Conservation (phyloP, 1,139 yeast genomes). For the Taphrina deformans region DNA sequence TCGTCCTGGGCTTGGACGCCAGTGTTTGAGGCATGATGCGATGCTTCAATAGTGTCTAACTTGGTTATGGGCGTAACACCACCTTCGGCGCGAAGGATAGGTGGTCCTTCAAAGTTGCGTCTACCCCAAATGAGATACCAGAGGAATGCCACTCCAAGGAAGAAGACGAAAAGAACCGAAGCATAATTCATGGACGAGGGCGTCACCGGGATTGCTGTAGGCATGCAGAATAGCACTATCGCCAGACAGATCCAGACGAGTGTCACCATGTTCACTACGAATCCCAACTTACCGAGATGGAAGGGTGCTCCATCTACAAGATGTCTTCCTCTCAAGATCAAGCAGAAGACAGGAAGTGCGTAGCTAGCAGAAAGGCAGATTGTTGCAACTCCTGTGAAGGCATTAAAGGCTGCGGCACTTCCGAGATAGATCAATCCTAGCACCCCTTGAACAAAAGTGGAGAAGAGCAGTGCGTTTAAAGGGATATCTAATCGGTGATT, state of each 20-base stretch:
- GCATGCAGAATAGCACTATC: slow-evolving; percentile 30
- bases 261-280: slow-evolving; percentile 14
- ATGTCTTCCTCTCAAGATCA: slow-evolving; percentile 59
- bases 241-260: slow-evolving; percentile 31
- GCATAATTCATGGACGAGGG: slow-evolving; percentile 31
- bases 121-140: slow-evolving; percentile 32
- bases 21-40: not conserved
- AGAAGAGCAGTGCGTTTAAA: slow-evolving; percentile 24
- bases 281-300: slow-evolving; percentile 29
- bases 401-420: slow-evolving; percentile 59
- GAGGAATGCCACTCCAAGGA: slow-evolving; percentile 3
- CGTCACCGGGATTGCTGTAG: slow-evolving; percentile 28
- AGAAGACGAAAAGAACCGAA: slow-evolving; percentile 24
- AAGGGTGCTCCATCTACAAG: slow-evolving; percentile 23
- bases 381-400: slow-evolving; percentile 60
- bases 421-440: slow-evolving; percentile 59
- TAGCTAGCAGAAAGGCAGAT: slow-evolving; percentile 73
- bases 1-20: not conserved
- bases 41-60: not conserved
- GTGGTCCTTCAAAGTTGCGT: slow-evolving; percentile 26
- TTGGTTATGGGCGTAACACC: not conserved
- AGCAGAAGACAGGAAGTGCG: slow-evolving; percentile 68
- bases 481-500: slow-evolving; percentile 28
- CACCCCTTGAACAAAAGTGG: slow-evolving; percentile 23
- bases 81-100: slow-evolving; percentile 13